Evolutionary conservation across 148 eudicot species (phyloP), one percentile per base, ranked within the genome.

Genomic region (Vaccinium macrocarpon): DNA sequence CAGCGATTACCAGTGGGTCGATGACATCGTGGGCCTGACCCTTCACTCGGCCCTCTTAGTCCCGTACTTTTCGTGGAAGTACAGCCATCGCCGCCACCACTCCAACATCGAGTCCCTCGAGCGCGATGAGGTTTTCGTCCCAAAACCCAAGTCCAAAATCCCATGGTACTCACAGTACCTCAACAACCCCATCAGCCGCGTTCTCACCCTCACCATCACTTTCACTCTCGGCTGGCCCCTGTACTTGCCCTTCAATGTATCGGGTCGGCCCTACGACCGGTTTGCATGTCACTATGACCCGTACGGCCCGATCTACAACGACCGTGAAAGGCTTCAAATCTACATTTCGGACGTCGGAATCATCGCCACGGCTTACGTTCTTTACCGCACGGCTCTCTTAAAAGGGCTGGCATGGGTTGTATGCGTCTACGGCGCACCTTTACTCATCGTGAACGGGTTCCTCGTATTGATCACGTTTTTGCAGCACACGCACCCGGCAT

Each of bases 31-130:
- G 53, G 95, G 94, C 78, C 87, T 93, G 15, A n/a, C 88, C 84
- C 91, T 93, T 12, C 95, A 93, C 84, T 90, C 94, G 0, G 80
- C 79, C 72, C 92, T 91, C 38, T 16, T 93, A 8, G 94, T 93
- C 71, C 95, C 94, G 0, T 91, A 90, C 87, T 92, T 91, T 89
- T 92, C 94, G 1, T 89, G 92, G 94, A 92, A 92, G 71, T 92
- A 89, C 73, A 92, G 94, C 59, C 94, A 92, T 80, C 90, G 94
- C 11, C 92, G 93, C 68, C 94, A 92, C 87, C 94, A 92, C 86
- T 90, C 93, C 38, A 92, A 92, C 90, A 92, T 91, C 2, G 91
- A 90, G 1, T 91, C 94, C 15, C 83, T 92, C 4, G 92, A 92
- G 9, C 83, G 81, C 1, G 94, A 92, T 35, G 94, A 92, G 72